A percentile compares a stretch with the other conserved stretches of the same genome.
These are phyloP conservation scores for Lactifluus piperatus DNA, from an alignment of 768 basidiomycete species.

Conservation along the genomic window DNA sequence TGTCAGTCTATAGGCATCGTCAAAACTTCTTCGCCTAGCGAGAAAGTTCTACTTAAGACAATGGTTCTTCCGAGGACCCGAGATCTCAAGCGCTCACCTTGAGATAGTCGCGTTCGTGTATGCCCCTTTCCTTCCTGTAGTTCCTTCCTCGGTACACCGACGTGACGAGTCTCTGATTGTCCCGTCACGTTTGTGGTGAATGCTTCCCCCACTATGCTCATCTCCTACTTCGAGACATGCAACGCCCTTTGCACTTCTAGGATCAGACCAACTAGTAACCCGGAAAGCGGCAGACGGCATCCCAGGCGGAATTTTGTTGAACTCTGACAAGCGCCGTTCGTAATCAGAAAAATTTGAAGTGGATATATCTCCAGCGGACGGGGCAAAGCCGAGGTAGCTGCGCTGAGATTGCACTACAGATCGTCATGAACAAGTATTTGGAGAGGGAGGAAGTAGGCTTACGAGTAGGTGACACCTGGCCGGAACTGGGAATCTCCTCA, in stretches of 20 bases:
- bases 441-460: slow-evolving; percentile 20
- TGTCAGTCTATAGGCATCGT: slow-evolving; percentile 46
- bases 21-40: slow-evolving; percentile 54
- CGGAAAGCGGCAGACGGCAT: slow-evolving; percentile 32
- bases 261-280: slow-evolving; percentile 49
- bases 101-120: not conserved
- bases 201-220: not conserved
- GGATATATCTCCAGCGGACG: slow-evolving; percentile 11
- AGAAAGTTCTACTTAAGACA: not conserved
- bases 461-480: slow-evolving; percentile 68
- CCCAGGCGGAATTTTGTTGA: slow-evolving; percentile 35
- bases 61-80: not conserved
- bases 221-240: not conserved
- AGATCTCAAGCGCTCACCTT: not conserved
- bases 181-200: slow-evolving; percentile 4
- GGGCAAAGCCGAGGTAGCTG: slow-evolving; percentile 6
- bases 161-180: not conserved
- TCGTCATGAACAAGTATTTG: not conserved
- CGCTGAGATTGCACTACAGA: not conserved
- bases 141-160: not conserved
- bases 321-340: slow-evolving; percentile 29
- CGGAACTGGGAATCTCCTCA: slow-evolving; percentile 68
- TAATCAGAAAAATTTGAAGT: slow-evolving; percentile 27
- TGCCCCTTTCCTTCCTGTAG: slow-evolving; percentile 2
- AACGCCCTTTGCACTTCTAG: slow-evolving; percentile 35